A percentile compares a stretch with the other conserved stretches of the same genome.
These are phyloP conservation scores for Nakaseomyces sp. DNA, from an alignment of 1,139 yeast species.

Conservation along the genomic window DNA sequence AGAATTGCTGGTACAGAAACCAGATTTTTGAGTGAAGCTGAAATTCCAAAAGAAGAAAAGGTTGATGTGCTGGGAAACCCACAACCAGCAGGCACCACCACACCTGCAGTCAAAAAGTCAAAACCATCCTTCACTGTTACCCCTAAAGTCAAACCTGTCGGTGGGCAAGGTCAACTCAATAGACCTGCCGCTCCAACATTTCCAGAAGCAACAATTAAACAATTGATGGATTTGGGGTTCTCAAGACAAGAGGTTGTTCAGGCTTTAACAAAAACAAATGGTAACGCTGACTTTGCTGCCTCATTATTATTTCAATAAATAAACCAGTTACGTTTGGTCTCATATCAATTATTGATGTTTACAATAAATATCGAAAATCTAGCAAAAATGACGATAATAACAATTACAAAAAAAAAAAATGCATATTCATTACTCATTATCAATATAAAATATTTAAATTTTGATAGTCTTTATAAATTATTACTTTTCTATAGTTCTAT, in stretches of 20 bases:
- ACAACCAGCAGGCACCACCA: background rate
- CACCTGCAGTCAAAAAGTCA: background rate
- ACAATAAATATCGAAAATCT: background rate
- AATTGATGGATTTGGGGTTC: slow-evolving; percentile 64
- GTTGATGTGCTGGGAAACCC: slow-evolving; percentile 6
- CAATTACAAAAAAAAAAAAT: background rate
- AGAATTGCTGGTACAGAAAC: slow-evolving; percentile 66
- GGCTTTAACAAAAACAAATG: slow-evolving; percentile 60
- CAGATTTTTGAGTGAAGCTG: slow-evolving; percentile 63
- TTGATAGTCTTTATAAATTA: background rate
- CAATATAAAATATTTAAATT: too few relatives aligned
- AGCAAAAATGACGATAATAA: too few relatives aligned
- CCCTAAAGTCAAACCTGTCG: slow-evolving; percentile 20
- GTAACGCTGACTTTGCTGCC: slow-evolving; percentile 82
- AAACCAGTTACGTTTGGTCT: too few relatives aligned
- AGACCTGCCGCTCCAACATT: slow-evolving; percentile 15
- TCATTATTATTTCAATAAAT: slow-evolving; percentile 46
- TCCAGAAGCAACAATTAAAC: slow-evolving; percentile 43
- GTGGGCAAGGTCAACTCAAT: slow-evolving; percentile 17
- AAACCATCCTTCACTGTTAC: slow-evolving; percentile 10
- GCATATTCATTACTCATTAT: background rate
- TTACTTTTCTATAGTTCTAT: slow-evolving; percentile 15
- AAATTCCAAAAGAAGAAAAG: slow-evolving; percentile 42
- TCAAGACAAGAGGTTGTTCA: slow-evolving; percentile 49
- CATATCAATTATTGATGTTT: too few relatives aligned